Base-by-base conservation (phyloP, 2,329 filamentous ascomycete species). In the Trichoderma sp. region DNA sequence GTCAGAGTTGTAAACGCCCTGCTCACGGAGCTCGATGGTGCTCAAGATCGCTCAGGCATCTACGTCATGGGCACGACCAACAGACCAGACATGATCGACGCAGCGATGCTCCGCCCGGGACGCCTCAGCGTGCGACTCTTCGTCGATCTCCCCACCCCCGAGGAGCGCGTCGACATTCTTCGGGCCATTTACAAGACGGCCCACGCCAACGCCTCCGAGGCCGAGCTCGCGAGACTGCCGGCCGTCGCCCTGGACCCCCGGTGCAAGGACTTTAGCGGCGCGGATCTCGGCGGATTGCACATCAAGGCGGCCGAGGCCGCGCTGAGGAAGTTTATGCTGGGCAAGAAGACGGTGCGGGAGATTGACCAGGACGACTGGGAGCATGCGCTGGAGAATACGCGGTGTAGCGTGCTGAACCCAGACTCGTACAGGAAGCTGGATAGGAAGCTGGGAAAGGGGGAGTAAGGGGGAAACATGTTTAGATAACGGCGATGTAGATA, bases 41-140 rank as follows among this genome's bases (percentile, higher is more conserved):
- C 97, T 7, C 91, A 90, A 77, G 92, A 91, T 78, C 91, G 97
- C 50, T 89, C 92, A 64, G 96, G 96, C 18, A 95, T 99, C 77
- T 98, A 97, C 83, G 93, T 99, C 18, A 95, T 99, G 75, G 97
- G 94, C 29, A 97, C 97, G 0, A 98, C 97, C 2, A 99, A 99
- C 83, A 88, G 97, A 0, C 96, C 96, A 0, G 96, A 98, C 81
- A 97, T 98, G 86, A 98, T 99, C 79, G 97, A 99, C 82, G 92
- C 94, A 2, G 97, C 97, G 1, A 97, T 99, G 91, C 89, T 98
- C 12, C 93, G 97, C 1, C 96, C 97, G 0, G 97, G 97, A 0
- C 92, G 97, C 31, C 88, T 99, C 1, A 96, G 95, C 78, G 96
- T 93, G 0, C 90, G 93, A n/a, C 89, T 98, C 31, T 98, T 96